phyloP scores from a whole-genome alignment of 495 filamentous ascomycete species.

The Lasiosphaeris hirsuta region DNA sequence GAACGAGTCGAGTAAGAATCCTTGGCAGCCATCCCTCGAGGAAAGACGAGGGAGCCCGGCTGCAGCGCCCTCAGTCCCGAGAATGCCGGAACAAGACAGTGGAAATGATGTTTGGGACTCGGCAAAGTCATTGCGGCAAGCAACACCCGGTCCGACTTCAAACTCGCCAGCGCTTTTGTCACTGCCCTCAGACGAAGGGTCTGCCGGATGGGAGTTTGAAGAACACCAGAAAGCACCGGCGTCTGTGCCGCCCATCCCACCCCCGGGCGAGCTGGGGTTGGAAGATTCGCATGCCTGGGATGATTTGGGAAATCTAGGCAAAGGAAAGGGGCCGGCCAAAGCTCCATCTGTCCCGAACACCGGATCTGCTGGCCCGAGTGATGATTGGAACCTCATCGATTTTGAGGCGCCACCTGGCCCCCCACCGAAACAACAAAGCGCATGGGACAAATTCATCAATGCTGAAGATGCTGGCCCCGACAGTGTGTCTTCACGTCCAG shows the following conservation, averaged over 20 bases:
- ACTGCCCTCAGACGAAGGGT: slow-evolving; percentile 29
- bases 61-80: slow-evolving; percentile 21
- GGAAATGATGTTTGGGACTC: slow-evolving; percentile 37
- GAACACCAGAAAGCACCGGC: slow-evolving; percentile 11
- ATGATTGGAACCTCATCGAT: slow-evolving; percentile 50
- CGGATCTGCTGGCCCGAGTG: slow-evolving; percentile 27
- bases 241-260: slow-evolving; percentile 15
- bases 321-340: slow-evolving; percentile 30
- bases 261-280: slow-evolving; percentile 26
- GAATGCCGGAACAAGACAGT: slow-evolving; percentile 28
- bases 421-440: slow-evolving; percentile 30
- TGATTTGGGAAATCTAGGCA: slow-evolving; percentile 32
- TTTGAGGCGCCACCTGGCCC: slow-evolving; percentile 34
- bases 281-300: slow-evolving; percentile 46
- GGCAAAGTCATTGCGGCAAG: slow-evolving; percentile 28
- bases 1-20: slow-evolving; percentile 45
- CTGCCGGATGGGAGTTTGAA: slow-evolving; percentile 37
- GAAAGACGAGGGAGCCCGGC: slow-evolving; percentile 17
- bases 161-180: slow-evolving; percentile 28
- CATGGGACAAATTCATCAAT: slow-evolving; percentile 39
- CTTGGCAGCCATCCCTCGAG: slow-evolving; percentile 46
- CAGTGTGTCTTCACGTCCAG: slow-evolving; percentile 3
- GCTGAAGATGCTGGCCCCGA: slow-evolving; percentile 26
- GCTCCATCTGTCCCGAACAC: slow-evolving; percentile 14
- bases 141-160: slow-evolving; percentile 26